These are phyloP conservation scores for Bipolaris oryzae DNA, from an alignment of 2,329 filamentous ascomycete species.

Conservation along the genomic window DNA sequence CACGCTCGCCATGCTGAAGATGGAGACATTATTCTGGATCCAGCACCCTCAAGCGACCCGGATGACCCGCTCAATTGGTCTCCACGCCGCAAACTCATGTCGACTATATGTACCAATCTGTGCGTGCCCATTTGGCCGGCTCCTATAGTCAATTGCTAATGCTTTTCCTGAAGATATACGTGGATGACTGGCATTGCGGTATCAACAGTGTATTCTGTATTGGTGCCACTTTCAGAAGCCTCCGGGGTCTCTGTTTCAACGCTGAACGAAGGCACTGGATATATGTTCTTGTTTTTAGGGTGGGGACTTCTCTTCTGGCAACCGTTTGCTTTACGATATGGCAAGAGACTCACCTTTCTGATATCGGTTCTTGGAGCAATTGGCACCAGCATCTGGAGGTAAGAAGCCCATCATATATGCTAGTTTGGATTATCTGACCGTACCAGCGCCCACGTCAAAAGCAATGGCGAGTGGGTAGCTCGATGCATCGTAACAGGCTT, in stretches of 20 bases:
- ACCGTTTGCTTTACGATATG: slow-evolving; percentile 59
- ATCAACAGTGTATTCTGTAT: slow-evolving; percentile 58
- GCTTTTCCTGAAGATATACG: slow-evolving; percentile 56
- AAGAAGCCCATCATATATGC: slow-evolving; percentile 11
- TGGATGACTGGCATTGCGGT: slow-evolving; percentile 57
- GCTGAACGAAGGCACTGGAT: slow-evolving; percentile 58
- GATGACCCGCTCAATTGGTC: slow-evolving; percentile 48
- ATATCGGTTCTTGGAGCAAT: slow-evolving; percentile 51
- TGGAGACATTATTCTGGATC: slow-evolving; percentile 52
- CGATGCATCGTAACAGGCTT: slow-evolving; percentile 57
- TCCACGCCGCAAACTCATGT: slow-evolving; percentile 32
- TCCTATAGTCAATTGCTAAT: slow-evolving; percentile 3
- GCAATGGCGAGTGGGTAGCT: slow-evolving; percentile 55
- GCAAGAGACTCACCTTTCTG: slow-evolving; percentile 58
- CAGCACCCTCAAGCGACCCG: slow-evolving; percentile 43
- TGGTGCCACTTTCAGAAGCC: slow-evolving; percentile 56
- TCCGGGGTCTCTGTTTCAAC: slow-evolving; percentile 54
- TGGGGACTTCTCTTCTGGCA: slow-evolving; percentile 61
- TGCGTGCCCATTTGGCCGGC: slow-evolving; percentile 2
- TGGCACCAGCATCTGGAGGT: slow-evolving; percentile 51
- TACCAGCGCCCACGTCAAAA: slow-evolving; percentile 53
- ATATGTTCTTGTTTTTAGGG: slow-evolving; percentile 60
- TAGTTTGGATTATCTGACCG: slow-evolving; percentile 3
- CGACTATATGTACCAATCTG: slow-evolving; percentile 33
- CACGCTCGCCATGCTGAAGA: slow-evolving; percentile 45